These are phyloP conservation scores for Salix udensis DNA, from an alignment of 345 rosid species.

Conservation along the genomic window DNA sequence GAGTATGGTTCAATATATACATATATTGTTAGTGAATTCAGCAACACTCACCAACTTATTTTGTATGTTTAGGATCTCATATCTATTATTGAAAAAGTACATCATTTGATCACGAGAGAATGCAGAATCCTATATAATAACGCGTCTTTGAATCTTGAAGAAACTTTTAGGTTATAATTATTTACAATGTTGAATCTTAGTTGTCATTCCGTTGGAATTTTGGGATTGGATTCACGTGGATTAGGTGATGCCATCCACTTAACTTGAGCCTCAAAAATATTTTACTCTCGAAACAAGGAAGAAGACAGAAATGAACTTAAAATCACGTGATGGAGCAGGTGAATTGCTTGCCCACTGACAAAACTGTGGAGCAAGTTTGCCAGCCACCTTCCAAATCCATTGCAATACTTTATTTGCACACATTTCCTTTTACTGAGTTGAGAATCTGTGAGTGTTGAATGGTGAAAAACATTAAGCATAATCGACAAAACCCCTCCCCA, in stretches of 20 bases:
- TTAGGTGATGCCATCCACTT: conserved; percentile 30
- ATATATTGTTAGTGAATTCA: neutral
- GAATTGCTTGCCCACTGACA: neutral
- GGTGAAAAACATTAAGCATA: neutral
- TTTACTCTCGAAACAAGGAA: neutral
- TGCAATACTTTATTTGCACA: neutral
- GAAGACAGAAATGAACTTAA: conserved; percentile 15
- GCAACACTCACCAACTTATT: neutral
- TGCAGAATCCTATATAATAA: neutral
- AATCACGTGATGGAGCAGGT: conserved; percentile 24
- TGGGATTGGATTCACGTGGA: conserved; percentile 52
- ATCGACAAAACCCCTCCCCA: neutral
- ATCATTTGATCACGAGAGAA: neutral
- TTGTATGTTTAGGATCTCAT: neutral
- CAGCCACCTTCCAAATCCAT: neutral
- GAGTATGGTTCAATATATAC: no score
- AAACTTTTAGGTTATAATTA: conserved; percentile 25
- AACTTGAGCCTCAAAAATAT: conserved; percentile 9
- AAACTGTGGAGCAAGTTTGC: conserved; percentile 1
- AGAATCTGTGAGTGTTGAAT: neutral
- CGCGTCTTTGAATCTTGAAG: neutral
- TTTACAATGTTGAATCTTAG: conserved; percentile 28
- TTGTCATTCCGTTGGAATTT: conserved; percentile 56
- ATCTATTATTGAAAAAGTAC: neutral
- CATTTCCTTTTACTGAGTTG: neutral